phyloP scores from a whole-genome alignment of 305 asterid species.

The Fraxinus xanthoxyloides region DNA sequence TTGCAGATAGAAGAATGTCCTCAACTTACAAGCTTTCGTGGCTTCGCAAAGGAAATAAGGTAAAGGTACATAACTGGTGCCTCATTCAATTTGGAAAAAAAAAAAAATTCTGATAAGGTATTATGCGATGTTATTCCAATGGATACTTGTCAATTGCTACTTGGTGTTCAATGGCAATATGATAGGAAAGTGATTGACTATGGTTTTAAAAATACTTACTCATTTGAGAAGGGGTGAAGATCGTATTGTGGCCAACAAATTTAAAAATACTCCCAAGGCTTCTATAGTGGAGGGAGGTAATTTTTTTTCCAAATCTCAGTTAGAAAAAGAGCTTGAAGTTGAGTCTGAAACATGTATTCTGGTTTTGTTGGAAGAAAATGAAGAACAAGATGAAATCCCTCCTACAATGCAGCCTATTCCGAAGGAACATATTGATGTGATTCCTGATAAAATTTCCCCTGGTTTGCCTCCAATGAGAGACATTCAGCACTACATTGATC shows the following conservation, averaged over 20 bases:
- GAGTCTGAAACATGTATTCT: not conserved
- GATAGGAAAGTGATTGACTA: conserved; percentile 9
- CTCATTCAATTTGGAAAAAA: not conserved
- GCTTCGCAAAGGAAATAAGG: conserved; percentile 2
- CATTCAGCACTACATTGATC: conserved; percentile 22
- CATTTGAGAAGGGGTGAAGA: conserved; percentile 4
- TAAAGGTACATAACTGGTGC: conserved; percentile 11
- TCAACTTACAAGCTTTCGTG: conserved; percentile 11
- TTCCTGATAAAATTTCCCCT: not conserved
- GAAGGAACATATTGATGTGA: not conserved
- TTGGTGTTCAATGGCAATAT: conserved; percentile 17
- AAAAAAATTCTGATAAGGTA: no score
- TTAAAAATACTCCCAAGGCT: not conserved
- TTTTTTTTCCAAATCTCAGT: conserved; percentile 9
- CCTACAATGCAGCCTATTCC: not conserved
- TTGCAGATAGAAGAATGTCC: conserved; percentile 5
- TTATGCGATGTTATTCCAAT: not conserved
- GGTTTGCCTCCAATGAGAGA: conserved; percentile 16
- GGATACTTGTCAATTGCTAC: conserved; percentile 27
- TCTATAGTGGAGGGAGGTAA: not conserved
- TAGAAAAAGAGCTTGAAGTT: not conserved
- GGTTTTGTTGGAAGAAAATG: conserved; percentile 8
- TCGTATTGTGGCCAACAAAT: not conserved
- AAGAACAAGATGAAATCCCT: not conserved
- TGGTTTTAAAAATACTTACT: conserved; percentile 13